These are phyloP conservation scores for Castanea sativa DNA, from an alignment of 306 rosid genomes.

Conservation along the genomic window DNA sequence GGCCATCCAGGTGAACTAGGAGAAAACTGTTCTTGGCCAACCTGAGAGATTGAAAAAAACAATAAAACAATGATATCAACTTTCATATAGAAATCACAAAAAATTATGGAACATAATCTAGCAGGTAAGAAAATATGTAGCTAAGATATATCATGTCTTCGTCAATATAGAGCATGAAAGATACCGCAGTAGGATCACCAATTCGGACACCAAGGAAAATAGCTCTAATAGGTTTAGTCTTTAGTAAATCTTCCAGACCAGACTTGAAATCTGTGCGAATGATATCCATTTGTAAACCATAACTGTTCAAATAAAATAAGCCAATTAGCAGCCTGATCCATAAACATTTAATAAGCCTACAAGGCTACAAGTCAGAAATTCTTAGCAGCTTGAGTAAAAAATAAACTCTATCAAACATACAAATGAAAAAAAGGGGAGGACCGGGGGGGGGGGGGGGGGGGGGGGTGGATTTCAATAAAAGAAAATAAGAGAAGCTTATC, in stretches of 20 bases:
- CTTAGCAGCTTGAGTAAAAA: background rate
- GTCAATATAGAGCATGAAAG: conserved; percentile 14
- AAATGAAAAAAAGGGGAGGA: background rate
- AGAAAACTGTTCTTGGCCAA: conserved; percentile 94
- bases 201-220: conserved; percentile 96
- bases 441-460: background rate
- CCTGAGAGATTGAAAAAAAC: conserved; percentile 47
- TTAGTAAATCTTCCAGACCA: conserved; percentile 86
- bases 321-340: conserved; percentile 16
- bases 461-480: background rate
- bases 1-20: conserved; percentile 99
- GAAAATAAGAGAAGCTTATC: conserved; percentile 32
- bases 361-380: background rate
- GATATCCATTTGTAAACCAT: conserved; percentile 81
- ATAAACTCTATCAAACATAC: background rate
- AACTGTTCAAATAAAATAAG: conserved; percentile 52
- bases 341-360: conserved; percentile 7
- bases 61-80: background rate
- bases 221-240: conserved; percentile 74
- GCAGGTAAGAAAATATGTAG: background rate
- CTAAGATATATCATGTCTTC: conserved; percentile 3
- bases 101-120: conserved; percentile 4
- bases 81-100: conserved; percentile 9
- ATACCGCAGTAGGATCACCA: conserved; percentile 99
- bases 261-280: conserved; percentile 83